Percentiles rank a stretch among this genome's conserved stretches.
Evolutionary conservation across 75 land plant genomes (phyloP).

Genomic region (Selaginella tamariscina): DNA sequence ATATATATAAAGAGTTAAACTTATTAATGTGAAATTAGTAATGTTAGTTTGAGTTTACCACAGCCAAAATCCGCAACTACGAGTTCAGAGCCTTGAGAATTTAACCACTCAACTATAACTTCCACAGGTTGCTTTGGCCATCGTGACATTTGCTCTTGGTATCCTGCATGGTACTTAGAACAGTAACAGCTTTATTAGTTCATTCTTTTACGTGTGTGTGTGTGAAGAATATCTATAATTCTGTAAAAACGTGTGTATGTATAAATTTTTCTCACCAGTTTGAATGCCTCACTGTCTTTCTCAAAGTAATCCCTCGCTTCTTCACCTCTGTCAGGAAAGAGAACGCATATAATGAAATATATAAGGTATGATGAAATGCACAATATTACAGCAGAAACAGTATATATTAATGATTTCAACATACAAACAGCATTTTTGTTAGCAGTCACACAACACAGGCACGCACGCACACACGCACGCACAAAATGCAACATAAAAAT

Average conservation of each 20-base stretch:
- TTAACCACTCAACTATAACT: slow-evolving; percentile 73
- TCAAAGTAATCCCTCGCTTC: background rate
- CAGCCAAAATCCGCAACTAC: slow-evolving; percentile 99
- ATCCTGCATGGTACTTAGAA: slow-evolving; percentile 99
- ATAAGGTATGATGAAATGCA: background rate
- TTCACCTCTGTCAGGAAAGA: background rate
- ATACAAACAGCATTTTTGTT: background rate
- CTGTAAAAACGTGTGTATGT: too few species aligned
- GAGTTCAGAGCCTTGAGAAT: slow-evolving; percentile 40
- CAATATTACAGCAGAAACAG: slow-evolving; percentile 6
- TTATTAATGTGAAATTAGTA: too few species aligned
- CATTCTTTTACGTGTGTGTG: background rate
- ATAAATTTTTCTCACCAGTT: background rate
- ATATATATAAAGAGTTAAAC: background rate
- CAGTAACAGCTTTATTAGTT: too few species aligned
- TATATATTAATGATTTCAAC: background rate
- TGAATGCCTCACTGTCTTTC: background rate
- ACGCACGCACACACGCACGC: too few species aligned
- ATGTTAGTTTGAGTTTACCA: slow-evolving; percentile 37
- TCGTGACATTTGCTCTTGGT: slow-evolving; percentile 92
- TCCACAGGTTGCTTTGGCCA: slow-evolving; percentile 87
- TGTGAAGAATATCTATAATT: background rate
- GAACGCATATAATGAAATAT: background rate
- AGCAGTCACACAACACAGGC: too few species aligned
- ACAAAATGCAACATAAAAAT: too few species aligned